Evolutionary conservation across 306 rosid species (phyloP).

Genomic region (Pterocarpus santalinus): DNA sequence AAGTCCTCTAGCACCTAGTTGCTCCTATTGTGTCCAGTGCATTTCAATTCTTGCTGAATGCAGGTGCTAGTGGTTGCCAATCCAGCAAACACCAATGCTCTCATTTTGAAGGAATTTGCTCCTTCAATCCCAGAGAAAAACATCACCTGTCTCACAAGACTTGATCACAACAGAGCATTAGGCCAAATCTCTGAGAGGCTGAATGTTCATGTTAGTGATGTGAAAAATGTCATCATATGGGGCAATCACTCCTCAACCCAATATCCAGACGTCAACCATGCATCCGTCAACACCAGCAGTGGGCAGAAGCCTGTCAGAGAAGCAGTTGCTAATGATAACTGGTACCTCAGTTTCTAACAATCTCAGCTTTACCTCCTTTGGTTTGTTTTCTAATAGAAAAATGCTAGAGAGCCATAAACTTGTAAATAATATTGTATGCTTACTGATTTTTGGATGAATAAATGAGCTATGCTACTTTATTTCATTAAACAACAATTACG

Average conservation of each 20-base stretch:
- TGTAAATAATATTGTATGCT: too few relatives aligned
- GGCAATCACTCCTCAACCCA: slow-evolving; percentile 97
- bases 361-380: too few relatives aligned
- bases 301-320: slow-evolving; percentile 65
- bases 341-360: slow-evolving; percentile 55
- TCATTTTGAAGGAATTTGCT: slow-evolving; percentile 84
- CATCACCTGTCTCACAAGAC: slow-evolving; percentile 83
- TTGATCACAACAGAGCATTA: slow-evolving; percentile 94
- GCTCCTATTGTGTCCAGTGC: slow-evolving; percentile 23
- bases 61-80: slow-evolving; percentile 95
- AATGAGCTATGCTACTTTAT: too few relatives aligned
- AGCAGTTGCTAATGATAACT: slow-evolving; percentile 65
- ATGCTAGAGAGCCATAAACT: too few relatives aligned
- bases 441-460: too few relatives aligned
- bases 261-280: slow-evolving; percentile 93
- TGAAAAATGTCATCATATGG: slow-evolving; percentile 88
- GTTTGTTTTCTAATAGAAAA: too few relatives aligned
- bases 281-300: slow-evolving; percentile 45
- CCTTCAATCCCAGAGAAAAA: slow-evolving; percentile 86
- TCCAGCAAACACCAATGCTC: slow-evolving; percentile 95
- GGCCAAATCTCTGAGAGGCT: slow-evolving; percentile 87
- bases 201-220: slow-evolving; percentile 74
- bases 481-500: too few relatives aligned
- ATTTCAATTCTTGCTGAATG: slow-evolving; percentile 20
- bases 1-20: not conserved